A percentile compares a stretch with the other conserved stretches of the same genome.
phyloP scores from a whole-genome alignment of 2,329 filamentous ascomycete genomes.

The Hymenoscyphus infarciens region DNA sequence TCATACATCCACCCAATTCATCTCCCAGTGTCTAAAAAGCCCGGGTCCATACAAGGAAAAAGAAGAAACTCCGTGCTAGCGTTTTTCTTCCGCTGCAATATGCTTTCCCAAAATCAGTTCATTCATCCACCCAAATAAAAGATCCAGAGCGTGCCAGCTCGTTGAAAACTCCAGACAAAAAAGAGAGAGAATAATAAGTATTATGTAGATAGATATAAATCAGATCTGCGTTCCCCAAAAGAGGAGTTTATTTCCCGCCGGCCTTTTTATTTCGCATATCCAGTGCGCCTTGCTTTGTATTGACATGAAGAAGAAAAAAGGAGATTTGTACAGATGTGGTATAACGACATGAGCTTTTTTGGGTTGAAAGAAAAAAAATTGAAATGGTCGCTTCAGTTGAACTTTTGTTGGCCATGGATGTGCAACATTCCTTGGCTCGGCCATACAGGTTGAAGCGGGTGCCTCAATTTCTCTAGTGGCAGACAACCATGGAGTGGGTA shows the following conservation, averaged over 20 bases:
- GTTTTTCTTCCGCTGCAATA: constrained; percentile 10
- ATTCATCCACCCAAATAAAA: neutral
- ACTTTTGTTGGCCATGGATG: constrained; percentile 13
- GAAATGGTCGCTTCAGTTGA: neutral
- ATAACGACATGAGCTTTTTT: constrained; percentile 20
- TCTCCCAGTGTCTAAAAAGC: neutral
- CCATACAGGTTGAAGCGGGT: constrained; percentile 1
- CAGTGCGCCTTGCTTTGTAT: constrained; percentile 24
- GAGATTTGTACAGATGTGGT: constrained; percentile 24
- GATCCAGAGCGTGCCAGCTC: constrained; percentile 7
- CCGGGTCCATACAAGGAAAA: neutral
- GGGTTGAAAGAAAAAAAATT: constrained; percentile 6
- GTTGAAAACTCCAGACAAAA: constrained; percentile 13
- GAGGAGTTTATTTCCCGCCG: constrained; percentile 1
- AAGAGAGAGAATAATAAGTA: constrained; percentile 11
- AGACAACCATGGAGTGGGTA: constrained; percentile 4
- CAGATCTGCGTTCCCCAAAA: constrained; percentile 11
- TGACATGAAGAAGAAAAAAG: constrained; percentile 9
- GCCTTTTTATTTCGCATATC: constrained; percentile 13
- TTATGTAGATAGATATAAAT: constrained; percentile 19
- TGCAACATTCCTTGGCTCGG: constrained; percentile 5
- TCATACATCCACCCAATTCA: neutral
- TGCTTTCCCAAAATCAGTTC: constrained; percentile 8
- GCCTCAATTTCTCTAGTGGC: neutral
- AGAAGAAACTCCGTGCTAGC: constrained; percentile 8